Evolutionary conservation across 345 rosid species (phyloP).

Genomic region (Bruguiera gymnorhiza): DNA sequence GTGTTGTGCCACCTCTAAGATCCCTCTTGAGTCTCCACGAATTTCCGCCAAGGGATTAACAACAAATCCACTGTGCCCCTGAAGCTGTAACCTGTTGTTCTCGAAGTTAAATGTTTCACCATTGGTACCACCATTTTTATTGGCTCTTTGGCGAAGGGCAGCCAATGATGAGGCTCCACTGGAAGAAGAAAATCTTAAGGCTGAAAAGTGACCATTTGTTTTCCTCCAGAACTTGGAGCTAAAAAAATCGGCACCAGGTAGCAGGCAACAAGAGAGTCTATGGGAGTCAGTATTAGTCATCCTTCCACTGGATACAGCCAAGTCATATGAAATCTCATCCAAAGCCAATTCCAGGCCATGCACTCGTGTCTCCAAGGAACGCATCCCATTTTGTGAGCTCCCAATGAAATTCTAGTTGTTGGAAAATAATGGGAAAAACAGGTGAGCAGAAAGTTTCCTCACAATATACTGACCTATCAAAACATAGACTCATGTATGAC

Average conservation of each 20-base stretch:
- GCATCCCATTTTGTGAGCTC: constrained; percentile 81
- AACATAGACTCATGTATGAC: no score
- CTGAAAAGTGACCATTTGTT: constrained; percentile 38
- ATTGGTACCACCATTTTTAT: constrained; percentile 22
- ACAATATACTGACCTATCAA: neutral
- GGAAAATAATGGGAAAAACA: constrained; percentile 7
- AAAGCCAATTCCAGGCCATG: constrained; percentile 82
- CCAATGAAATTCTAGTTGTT: constrained; percentile 66
- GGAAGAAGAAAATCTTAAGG: constrained; percentile 44
- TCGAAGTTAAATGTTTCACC: constrained; percentile 36
- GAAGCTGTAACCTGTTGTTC: constrained; percentile 48
- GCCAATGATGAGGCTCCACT: constrained; percentile 24
- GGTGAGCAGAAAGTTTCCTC: constrained; percentile 16
- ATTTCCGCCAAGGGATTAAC: constrained; percentile 90
- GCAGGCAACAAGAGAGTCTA: constrained; percentile 62
- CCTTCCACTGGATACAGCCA: constrained; percentile 73
- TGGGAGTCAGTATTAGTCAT: constrained; percentile 45
- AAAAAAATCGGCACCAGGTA: constrained; percentile 64
- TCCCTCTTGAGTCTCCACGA: constrained; percentile 33
- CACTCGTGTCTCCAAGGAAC: constrained; percentile 74
- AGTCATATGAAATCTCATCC: constrained; percentile 91
- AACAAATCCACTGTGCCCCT: constrained; percentile 52
- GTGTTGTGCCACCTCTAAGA: constrained; percentile 25
- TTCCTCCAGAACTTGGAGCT: constrained; percentile 81
- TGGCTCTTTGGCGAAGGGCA: constrained; percentile 32